Evolutionary conservation across 495 filamentous ascomycete species (phyloP).

Genomic region (Pyrenopolyporus hunteri): DNA sequence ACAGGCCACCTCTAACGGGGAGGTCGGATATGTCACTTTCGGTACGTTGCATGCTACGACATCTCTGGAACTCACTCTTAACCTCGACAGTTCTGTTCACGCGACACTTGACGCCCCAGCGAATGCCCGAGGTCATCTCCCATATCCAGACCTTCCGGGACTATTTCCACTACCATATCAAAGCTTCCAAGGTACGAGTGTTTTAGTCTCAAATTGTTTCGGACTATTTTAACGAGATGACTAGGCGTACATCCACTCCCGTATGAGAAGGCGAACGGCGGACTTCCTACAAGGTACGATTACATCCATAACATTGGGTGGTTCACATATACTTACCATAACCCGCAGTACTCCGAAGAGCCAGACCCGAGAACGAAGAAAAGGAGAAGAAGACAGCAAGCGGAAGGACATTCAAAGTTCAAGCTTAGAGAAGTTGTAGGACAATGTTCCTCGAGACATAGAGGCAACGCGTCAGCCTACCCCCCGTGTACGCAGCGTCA

Average conservation of each 20-base stretch:
- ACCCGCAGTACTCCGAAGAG: slow-evolving; percentile 80
- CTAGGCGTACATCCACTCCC: slow-evolving; percentile 94
- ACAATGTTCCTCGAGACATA: background rate
- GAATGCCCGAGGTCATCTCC: slow-evolving; percentile 91
- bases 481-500: background rate
- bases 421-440: slow-evolving; percentile 30
- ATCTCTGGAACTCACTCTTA: slow-evolving; percentile 4
- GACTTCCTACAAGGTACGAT: slow-evolving; percentile 92
- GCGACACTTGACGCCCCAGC: slow-evolving; percentile 85
- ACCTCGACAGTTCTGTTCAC: slow-evolving; percentile 83
- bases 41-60: slow-evolving; percentile 59
- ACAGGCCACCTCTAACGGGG: slow-evolving; percentile 70
- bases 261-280: slow-evolving; percentile 95
- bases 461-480: background rate
- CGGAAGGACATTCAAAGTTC: slow-evolving; percentile 87
- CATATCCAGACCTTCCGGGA: slow-evolving; percentile 99
- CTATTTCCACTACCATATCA: slow-evolving; percentile 99
- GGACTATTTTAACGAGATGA: slow-evolving; percentile 12
- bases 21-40: slow-evolving; percentile 97
- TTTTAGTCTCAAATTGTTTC: background rate
- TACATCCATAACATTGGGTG: slow-evolving; percentile 39
- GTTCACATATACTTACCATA: slow-evolving; percentile 3
- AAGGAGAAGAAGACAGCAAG: slow-evolving; percentile 98
- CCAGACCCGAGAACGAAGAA: slow-evolving; percentile 91
- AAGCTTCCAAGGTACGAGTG: slow-evolving; percentile 81